A percentile compares a stretch with the other conserved stretches of the same genome.
Evolutionary conservation across 495 filamentous ascomycete species (phyloP).

Genomic region (Penicillium lividum): DNA sequence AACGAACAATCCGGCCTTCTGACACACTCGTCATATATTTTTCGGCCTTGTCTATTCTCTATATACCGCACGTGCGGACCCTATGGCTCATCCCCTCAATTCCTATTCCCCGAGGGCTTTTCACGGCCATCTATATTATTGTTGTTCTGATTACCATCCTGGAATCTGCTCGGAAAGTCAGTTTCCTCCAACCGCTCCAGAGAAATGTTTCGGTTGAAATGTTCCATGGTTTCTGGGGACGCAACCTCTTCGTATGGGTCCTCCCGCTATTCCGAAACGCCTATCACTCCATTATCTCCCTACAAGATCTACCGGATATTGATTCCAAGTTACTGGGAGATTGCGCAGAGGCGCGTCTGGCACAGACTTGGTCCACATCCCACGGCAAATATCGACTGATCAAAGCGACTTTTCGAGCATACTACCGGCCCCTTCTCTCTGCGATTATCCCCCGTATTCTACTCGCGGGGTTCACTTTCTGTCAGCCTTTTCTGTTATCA

Average conservation of each 20-base stretch:
- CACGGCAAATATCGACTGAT: conserved; percentile 14
- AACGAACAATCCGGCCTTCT: conserved; percentile 34
- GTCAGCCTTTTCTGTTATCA: conserved; percentile 61
- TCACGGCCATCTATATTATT: background rate
- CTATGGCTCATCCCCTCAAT: conserved; percentile 24
- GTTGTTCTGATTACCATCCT: background rate
- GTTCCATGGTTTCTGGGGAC: conserved; percentile 26
- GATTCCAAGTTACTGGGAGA: conserved; percentile 5
- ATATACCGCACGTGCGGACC: conserved; percentile 30
- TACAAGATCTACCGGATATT: conserved; percentile 33
- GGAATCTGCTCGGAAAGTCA: conserved; percentile 1
- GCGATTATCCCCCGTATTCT: conserved; percentile 50
- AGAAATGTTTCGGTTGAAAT: background rate
- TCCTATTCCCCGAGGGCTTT: background rate
- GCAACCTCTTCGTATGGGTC: conserved; percentile 36
- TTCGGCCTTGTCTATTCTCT: conserved; percentile 16
- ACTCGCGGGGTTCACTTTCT: conserved; percentile 55
- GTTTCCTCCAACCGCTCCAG: conserved; percentile 1
- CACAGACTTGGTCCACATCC: background rate
- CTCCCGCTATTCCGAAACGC: conserved; percentile 31
- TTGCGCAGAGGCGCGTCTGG: background rate
- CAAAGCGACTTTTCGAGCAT: conserved; percentile 20
- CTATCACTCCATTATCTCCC: conserved; percentile 23
- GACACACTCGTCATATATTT: conserved; percentile 37
- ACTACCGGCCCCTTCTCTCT: conserved; percentile 32